Evolutionary conservation across 2,329 filamentous ascomycete genomes (phyloP), one percentile per base, ranked within the genome.

Genomic region (Aspergillus sp.): DNA sequence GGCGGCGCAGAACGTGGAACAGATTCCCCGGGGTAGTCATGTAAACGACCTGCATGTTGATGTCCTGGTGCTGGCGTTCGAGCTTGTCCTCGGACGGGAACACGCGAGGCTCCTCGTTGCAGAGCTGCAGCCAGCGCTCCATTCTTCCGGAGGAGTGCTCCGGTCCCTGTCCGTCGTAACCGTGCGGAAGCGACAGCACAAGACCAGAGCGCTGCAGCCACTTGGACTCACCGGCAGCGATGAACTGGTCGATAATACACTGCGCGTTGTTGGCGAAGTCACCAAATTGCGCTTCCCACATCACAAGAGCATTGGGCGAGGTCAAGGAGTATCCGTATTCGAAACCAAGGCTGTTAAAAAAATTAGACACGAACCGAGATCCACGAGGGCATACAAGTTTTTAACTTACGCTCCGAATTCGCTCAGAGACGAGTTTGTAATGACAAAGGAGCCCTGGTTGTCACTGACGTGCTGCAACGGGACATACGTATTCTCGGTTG

Each of bases 261-360:
- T 98, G 91, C 26, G 91, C 89, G 56, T 95, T 98, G 75, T 98
- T 98, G 72, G 91, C 91, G 54, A 98, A 98, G 66, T 98, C 91
- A 72, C 91, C 91, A 55, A 98, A 98, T 65, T 98, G 91, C 24
- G 91, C 91, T 68, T 98, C 91, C 91, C 91, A 98, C 79, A 98
- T 93, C 50, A 98, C 89, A 15, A 98, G 77, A 24, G 91, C 89
- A 58, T 95, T 93, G 36, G 91, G 91, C 17, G 91, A 96, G 16
- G 88, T 93, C 40, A 98, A 69, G 3, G 91, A 98, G 71, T 98
- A 98, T 40, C 91, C 91, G 54, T 98, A 98, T 66, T 98, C 91
- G 60, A 98, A 98, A 33, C 91, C 91, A 41, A 98, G 83, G 40
- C 78, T 82, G 51, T 70, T 71, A 34, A 74, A 61, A 79, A 70